phyloP scores from a whole-genome alignment of 768 basidiomycete genomes.

The Xanthoconium purpureum region DNA sequence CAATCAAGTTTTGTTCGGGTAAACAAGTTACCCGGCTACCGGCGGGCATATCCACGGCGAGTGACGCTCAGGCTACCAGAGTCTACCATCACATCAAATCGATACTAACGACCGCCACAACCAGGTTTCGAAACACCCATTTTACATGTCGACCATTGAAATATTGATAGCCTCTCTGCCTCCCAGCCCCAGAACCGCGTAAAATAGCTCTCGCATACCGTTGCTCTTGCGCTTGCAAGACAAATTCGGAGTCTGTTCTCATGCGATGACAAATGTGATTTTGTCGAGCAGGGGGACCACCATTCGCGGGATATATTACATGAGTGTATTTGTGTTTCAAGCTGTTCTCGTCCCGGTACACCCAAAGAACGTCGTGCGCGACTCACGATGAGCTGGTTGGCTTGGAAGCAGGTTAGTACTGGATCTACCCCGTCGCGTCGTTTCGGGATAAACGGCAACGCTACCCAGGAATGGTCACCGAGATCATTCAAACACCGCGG shows the following conservation, averaged over 20 bases:
- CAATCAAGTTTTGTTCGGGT: too few species aligned
- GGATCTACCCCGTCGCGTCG: slow-evolving; percentile 2
- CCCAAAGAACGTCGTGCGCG: slow-evolving; percentile 46
- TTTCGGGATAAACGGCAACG: slow-evolving; percentile 1
- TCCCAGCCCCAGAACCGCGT: slow-evolving; percentile 31
- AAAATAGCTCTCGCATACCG: slow-evolving; percentile 32
- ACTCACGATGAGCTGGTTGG: too few species aligned
- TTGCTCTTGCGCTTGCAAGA: slow-evolving; percentile 45
- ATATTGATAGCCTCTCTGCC: not conserved
- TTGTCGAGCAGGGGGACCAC: slow-evolving; percentile 49
- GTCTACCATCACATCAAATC: not conserved
- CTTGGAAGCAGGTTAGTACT: not conserved
- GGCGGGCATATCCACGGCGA: too few species aligned
- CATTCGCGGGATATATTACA: slow-evolving; percentile 57
- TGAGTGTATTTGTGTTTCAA: slow-evolving; percentile 39
- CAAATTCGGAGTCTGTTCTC: slow-evolving; percentile 41
- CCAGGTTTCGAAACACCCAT: slow-evolving; percentile 7
- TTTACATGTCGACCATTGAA: not conserved
- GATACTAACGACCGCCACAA: not conserved
- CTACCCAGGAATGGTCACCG: not conserved
- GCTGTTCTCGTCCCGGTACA: slow-evolving; percentile 32
- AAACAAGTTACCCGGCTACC: too few species aligned
- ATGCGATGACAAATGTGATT: slow-evolving; percentile 38
- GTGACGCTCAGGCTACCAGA: too few species aligned
- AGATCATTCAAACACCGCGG: slow-evolving; percentile 7